phyloP scores from a whole-genome alignment of 441 rosid species.

The Arabidopsis hybrid region DNA sequence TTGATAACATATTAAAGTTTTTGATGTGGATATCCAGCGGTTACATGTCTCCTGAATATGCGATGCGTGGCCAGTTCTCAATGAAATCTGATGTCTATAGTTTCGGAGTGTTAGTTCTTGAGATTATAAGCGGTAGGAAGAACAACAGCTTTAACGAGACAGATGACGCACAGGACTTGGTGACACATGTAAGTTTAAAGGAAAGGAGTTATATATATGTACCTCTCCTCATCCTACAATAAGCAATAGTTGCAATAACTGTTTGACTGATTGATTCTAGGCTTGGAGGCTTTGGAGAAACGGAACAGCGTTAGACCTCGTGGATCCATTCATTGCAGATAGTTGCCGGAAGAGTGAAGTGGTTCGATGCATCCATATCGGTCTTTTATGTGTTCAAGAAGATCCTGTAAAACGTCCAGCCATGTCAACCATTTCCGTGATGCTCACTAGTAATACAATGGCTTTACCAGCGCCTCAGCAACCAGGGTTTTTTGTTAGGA shows the following conservation, averaged over 20 bases:
- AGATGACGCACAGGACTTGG: not conserved
- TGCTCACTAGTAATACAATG: conserved; percentile 28
- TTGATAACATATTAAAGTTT: not conserved
- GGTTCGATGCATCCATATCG: conserved; percentile 39
- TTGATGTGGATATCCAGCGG: not conserved
- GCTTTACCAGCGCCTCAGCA: conserved; percentile 15
- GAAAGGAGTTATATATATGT: no score
- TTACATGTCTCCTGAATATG: conserved; percentile 33
- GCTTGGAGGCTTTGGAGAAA: no score
- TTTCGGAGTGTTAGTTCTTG: conserved; percentile 38
- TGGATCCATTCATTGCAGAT: no score
- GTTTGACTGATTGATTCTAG: not conserved
- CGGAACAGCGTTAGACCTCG: no score
- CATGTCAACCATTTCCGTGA: conserved; percentile 29
- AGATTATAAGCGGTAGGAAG: conserved; percentile 12
- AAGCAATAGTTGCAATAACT: no score
- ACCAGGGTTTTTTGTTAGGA: no score
- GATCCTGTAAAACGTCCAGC: conserved; percentile 43
- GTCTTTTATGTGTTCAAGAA: conserved; percentile 57
- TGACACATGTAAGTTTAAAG: not conserved
- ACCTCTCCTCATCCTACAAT: no score
- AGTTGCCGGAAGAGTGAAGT: no score
- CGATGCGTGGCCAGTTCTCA: conserved; percentile 22
- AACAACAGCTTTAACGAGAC: not conserved
- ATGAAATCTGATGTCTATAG: conserved; percentile 35